Evolutionary conservation across 1,284 basidiomycete genomes (phyloP).

Genomic region (Irpex lacteus): DNA sequence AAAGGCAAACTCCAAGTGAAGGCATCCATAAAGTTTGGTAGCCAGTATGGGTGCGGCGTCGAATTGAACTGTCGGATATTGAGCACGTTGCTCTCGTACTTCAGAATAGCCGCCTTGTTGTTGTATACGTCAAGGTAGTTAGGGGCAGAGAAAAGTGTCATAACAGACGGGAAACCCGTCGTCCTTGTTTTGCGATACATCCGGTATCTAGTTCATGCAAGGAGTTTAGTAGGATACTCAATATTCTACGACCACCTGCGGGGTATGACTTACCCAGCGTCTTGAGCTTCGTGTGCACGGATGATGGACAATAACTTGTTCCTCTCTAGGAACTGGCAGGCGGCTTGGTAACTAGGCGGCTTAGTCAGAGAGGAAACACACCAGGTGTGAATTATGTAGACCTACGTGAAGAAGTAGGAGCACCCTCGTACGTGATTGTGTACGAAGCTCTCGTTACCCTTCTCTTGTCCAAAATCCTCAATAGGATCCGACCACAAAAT

Average conservation of each 20-base stretch:
- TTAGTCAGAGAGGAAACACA: slow-evolving; percentile 9
- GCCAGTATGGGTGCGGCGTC: slow-evolving; percentile 91
- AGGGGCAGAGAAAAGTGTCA: slow-evolving; percentile 96
- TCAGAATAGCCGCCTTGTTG: slow-evolving; percentile 95
- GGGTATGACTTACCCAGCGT: slow-evolving; percentile 69
- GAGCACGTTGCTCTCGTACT: slow-evolving; percentile 97
- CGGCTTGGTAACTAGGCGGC: slow-evolving; percentile 76
- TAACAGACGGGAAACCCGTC: slow-evolving; percentile 90
- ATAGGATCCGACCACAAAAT: slow-evolving; percentile 94
- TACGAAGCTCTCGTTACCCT: slow-evolving; percentile 81
- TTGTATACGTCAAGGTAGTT: slow-evolving; percentile 97
- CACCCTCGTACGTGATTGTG: slow-evolving; percentile 97
- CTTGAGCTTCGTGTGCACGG: slow-evolving; percentile 93
- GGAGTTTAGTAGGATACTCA: not conserved
- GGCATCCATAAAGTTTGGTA: slow-evolving; percentile 99
- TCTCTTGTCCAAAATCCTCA: slow-evolving; percentile 92
- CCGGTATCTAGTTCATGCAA: slow-evolving; percentile 60
- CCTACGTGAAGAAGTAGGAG: slow-evolving; percentile 92
- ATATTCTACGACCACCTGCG: not conserved
- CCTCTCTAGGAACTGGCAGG: slow-evolving; percentile 90
- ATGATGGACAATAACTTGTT: slow-evolving; percentile 96
- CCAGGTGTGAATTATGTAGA: slow-evolving; percentile 14
- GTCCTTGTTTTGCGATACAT: slow-evolving; percentile 98
- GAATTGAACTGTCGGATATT: slow-evolving; percentile 96
- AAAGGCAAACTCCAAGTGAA: slow-evolving; percentile 99